Conservation (phyloP, 2,329 filamentous ascomycete species). For the Fusarium keratoplasticum region DNA sequence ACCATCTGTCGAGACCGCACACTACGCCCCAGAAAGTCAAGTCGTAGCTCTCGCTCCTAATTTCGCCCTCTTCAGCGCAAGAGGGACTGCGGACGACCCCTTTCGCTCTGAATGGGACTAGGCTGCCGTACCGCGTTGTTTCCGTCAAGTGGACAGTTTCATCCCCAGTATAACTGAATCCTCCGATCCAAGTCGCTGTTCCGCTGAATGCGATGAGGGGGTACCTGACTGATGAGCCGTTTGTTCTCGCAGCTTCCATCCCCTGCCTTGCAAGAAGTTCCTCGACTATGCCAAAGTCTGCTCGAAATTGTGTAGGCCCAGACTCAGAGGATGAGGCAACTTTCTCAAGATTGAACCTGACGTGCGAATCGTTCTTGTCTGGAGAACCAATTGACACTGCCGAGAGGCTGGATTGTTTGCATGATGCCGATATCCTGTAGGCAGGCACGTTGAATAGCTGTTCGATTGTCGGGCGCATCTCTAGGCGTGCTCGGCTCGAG, state of each 20-base stretch:
- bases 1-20: conserved; percentile 16
- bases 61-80: neutral
- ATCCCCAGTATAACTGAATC: neutral
- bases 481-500: neutral
- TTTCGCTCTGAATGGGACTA: conserved; percentile 3
- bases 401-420: neutral
- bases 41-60: neutral
- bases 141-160: neutral
- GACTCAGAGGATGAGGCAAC: neutral
- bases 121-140: neutral
- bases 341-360: conserved; percentile 12
- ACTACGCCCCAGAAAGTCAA: conserved; percentile 14
- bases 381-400: neutral
- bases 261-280: neutral
- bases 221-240: neutral
- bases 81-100: neutral
- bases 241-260: neutral
- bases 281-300: neutral
- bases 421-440: conserved; percentile 9
- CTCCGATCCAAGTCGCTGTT: conserved; percentile 14
- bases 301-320: neutral
- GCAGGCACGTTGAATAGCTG: conserved; percentile 12
- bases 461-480: neutral
- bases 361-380: neutral
- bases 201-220: conserved; percentile 15